Evolutionary conservation across 345 rosid genomes (phyloP).

Genomic region (Conringia planisiliqua): DNA sequence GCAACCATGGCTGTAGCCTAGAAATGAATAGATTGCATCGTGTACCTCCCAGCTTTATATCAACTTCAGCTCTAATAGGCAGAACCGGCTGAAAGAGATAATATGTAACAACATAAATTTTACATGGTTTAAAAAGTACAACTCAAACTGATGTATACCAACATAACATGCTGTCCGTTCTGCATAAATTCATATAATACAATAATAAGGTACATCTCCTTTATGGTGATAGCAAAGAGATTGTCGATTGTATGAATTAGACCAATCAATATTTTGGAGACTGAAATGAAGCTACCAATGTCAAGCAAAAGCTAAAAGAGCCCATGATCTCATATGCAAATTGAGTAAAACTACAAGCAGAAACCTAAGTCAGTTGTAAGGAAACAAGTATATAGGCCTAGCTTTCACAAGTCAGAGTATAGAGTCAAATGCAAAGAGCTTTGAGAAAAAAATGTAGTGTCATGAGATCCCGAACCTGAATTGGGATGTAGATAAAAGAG

Average conservation of each 20-base stretch:
- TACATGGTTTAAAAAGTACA: not conserved
- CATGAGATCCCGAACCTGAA: slow-evolving; percentile 53
- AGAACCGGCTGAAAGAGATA: slow-evolving; percentile 54
- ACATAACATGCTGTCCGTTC: not conserved
- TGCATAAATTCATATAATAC: not conserved
- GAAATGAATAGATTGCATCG: slow-evolving; percentile 68
- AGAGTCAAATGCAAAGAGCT: not conserved
- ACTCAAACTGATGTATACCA: not conserved
- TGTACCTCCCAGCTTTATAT: slow-evolving; percentile 92
- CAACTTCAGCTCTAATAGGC: slow-evolving; percentile 90
- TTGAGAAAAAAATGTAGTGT: not conserved
- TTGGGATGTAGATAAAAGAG: slow-evolving; percentile 76
- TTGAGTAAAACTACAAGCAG: not conserved
- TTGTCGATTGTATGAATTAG: not conserved
- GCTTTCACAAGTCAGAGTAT: slow-evolving; percentile 17
- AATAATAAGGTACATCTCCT: not conserved
- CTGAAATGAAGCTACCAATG: not conserved
- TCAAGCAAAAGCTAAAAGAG: not conserved
- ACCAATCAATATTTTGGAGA: not conserved
- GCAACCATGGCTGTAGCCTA: slow-evolving; percentile 82
- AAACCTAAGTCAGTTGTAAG: not conserved
- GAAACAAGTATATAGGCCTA: slow-evolving; percentile 7
- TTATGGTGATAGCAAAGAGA: not conserved
- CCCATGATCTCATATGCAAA: not conserved
- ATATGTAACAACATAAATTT: slow-evolving; percentile 4